Evolutionary conservation across 495 filamentous ascomycete genomes (phyloP).

Genomic region (Terfezia claveryi): DNA sequence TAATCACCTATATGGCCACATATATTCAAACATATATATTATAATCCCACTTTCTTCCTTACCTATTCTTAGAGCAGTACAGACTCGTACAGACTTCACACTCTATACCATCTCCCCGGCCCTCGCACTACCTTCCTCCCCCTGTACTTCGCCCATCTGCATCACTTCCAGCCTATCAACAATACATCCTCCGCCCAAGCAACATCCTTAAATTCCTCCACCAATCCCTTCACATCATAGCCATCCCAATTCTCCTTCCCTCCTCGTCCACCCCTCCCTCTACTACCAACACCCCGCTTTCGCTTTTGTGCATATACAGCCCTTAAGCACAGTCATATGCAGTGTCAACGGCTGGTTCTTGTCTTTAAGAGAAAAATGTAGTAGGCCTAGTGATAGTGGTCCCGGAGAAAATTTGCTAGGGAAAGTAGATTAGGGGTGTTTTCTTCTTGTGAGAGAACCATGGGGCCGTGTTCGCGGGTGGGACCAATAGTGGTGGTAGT

Average conservation of each 20-base stretch:
- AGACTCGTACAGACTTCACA: too few species aligned
- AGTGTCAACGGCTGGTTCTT: neutral
- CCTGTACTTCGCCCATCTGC: neutral
- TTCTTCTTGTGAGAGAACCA: neutral
- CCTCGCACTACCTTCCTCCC: neutral
- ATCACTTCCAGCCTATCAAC: neutral
- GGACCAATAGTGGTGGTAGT: neutral
- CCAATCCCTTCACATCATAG: neutral
- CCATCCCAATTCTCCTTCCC: neutral
- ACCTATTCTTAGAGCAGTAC: too few species aligned
- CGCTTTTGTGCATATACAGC: neutral
- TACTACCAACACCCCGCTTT: neutral
- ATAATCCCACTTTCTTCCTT: too few species aligned
- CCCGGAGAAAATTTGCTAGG: too few species aligned
- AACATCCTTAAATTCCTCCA: neutral
- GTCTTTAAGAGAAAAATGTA: too few species aligned
- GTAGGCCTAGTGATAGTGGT: too few species aligned
- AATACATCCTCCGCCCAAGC: neutral
- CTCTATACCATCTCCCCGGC: neutral
- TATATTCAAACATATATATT: too few species aligned
- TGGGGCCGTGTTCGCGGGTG: neutral
- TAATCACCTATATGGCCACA: too few species aligned
- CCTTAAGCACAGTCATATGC: neutral
- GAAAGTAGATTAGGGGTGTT: neutral
- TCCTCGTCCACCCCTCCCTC: neutral